Percentiles rank a stretch among this genome's conserved stretches.
These are phyloP conservation scores for Closterium sp. DNA, from an alignment of 139 green algal genomes.

Conservation along the genomic window DNA sequence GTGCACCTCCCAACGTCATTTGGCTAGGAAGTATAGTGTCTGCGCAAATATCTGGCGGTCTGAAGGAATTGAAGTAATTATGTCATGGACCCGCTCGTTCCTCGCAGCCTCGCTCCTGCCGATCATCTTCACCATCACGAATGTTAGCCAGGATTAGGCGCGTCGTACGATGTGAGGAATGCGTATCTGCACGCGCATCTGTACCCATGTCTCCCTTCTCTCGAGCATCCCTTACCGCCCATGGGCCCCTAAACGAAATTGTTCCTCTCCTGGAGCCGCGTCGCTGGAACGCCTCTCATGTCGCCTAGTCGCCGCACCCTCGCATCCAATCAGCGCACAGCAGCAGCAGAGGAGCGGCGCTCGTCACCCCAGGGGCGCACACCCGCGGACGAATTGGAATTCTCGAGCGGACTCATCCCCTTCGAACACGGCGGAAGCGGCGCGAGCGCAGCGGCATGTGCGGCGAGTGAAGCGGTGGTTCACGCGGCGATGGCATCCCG, in stretches of 20 bases:
- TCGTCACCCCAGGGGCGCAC: too few relatives aligned
- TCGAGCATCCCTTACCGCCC: background rate
- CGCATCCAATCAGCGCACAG: background rate
- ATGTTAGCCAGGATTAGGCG: background rate
- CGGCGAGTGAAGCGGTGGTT: background rate
- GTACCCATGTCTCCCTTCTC: background rate
- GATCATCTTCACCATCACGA: background rate
- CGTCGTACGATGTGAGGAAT: background rate
- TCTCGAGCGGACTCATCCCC: background rate
- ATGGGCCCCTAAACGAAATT: background rate
- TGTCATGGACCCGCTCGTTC: background rate
- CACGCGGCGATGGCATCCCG: background rate
- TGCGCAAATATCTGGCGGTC: background rate
- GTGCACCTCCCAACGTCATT: background rate
- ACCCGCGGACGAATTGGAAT: background rate
- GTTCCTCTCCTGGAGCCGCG: background rate
- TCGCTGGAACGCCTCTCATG: background rate
- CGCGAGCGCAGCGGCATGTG: background rate
- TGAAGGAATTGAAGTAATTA: background rate
- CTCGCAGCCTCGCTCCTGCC: too few relatives aligned
- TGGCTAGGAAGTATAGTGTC: background rate
- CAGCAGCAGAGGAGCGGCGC: background rate
- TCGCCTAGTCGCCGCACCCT: background rate
- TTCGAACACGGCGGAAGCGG: background rate
- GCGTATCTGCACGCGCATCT: background rate